A percentile compares a stretch with the other conserved stretches of the same genome.
Evolutionary conservation across 169 alveolate genomes (phyloP).

Genomic region (Plasmodium vinckei): DNA sequence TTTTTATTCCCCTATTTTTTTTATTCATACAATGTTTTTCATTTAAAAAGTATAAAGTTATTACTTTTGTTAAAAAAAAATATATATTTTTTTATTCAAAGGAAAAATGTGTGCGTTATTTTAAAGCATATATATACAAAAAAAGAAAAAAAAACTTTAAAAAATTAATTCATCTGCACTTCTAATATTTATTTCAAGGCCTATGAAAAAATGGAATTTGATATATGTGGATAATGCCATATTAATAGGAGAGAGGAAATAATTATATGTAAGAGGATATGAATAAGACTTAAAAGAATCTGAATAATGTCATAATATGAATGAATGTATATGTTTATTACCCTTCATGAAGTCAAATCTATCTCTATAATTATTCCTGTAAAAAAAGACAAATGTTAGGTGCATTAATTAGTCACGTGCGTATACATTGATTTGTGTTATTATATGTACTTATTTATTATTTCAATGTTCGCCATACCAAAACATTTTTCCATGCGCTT

Average conservation of each 20-base stretch:
- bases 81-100: no score
- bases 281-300: neutral
- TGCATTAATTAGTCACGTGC: neutral
- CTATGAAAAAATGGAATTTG: constrained; percentile 9
- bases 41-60: neutral
- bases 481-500: constrained; percentile 50
- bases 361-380: constrained; percentile 61
- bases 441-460: neutral
- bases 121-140: constrained; percentile 3
- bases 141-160: constrained; percentile 14
- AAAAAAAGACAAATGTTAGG: constrained; percentile 14
- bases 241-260: neutral
- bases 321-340: neutral
- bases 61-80: neutral
- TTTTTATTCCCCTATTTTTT: no score
- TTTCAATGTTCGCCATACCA: constrained; percentile 16
- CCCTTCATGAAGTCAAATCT: constrained; percentile 54
- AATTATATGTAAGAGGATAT: neutral
- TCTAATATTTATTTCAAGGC: constrained; percentile 65
- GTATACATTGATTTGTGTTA: neutral
- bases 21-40: neutral
- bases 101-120: constrained; percentile 4
- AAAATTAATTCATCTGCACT: constrained; percentile 64
- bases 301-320: neutral
- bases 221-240: neutral